These are phyloP conservation scores for Penicillium sp. DNA, from an alignment of 2,329 filamentous ascomycete species.

Conservation along the genomic window DNA sequence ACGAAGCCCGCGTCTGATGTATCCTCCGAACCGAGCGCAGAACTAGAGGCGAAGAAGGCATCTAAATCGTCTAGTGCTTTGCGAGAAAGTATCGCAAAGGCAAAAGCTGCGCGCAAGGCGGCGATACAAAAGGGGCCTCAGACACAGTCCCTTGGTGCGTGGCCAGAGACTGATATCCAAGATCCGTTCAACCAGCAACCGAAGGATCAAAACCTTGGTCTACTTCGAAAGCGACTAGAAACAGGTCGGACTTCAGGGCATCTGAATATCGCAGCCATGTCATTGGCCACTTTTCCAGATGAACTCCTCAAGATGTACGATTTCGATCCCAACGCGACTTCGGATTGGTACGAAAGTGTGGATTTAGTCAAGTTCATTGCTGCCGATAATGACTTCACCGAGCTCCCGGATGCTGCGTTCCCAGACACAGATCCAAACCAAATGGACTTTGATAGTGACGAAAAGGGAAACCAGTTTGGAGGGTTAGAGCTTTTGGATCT, in stretches of 20 bases:
- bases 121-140: constrained; percentile 38
- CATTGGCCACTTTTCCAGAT: constrained; percentile 75
- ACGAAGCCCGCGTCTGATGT: constrained; percentile 37
- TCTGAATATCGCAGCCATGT: constrained; percentile 86
- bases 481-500: constrained; percentile 81
- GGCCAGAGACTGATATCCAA: constrained; percentile 53
- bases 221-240: constrained; percentile 74
- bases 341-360: constrained; percentile 88
- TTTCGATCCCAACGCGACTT: constrained; percentile 67
- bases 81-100: constrained; percentile 89
- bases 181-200: constrained; percentile 64
- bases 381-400: constrained; percentile 85
- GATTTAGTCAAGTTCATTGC: constrained; percentile 84
- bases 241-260: constrained; percentile 76
- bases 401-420: constrained; percentile 75
- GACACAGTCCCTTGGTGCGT: constrained; percentile 36
- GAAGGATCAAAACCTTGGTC: constrained; percentile 64
- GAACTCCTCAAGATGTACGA: constrained; percentile 93
- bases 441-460: constrained; percentile 67
- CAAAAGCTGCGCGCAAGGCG: constrained; percentile 78
- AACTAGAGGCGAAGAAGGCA: constrained; percentile 47
- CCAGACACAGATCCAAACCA: constrained; percentile 68
- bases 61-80: constrained; percentile 78
- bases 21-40: constrained; percentile 34
- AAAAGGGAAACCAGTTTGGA: constrained; percentile 76